Evolutionary conservation across 148 eudicot species (phyloP), one percentile per base, ranked within the genome.

Genomic region (Camellia japonica): DNA sequence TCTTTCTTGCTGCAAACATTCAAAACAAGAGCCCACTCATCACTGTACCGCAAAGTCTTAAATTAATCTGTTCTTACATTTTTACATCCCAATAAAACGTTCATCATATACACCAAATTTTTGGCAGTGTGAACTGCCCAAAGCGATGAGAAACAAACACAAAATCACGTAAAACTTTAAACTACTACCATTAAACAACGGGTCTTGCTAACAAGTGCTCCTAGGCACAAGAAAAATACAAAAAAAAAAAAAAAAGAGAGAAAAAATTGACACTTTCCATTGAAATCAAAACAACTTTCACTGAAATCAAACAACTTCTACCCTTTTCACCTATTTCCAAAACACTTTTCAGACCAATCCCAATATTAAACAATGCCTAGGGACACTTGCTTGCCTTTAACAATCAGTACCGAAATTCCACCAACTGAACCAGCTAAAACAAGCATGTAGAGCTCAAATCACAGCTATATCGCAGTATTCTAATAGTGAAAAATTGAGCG

Each of bases 1-100:
- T 80, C 83, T 87, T 84, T 93, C 96, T 78, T 82, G 79, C 97
- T 93, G 94, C 89, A 76, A 78, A 64, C 66, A 59, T n/a, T 59
- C 47, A 75, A 74, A 79, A 41, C 15, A 76, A 10, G 61, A 16
- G 58, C 60, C 14, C 60, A 14, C 51, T 81, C 62, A 81, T 49
- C n/a, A 52, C 5, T 6, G 13, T 4, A 69, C 18, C 13, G 3
- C 38, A 42, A 74, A 44, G 30, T 4, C 18, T 23, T 12, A 49
- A 51, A 4, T 41, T 49, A 30, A 30, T 30, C 38, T 30, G 1
- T 30, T 30, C 1, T 30, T 30, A 30, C 38, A 6, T 18, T 16
- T 43, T 23, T 15, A 41, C 23, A 7, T 30, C 11, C 43, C 4
- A 6, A 30, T 30, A 30, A 5, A 59, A 75, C 20, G 41, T 42